phyloP scores from a whole-genome alignment of 441 rosid genomes.

The Jatropha podagrica region DNA sequence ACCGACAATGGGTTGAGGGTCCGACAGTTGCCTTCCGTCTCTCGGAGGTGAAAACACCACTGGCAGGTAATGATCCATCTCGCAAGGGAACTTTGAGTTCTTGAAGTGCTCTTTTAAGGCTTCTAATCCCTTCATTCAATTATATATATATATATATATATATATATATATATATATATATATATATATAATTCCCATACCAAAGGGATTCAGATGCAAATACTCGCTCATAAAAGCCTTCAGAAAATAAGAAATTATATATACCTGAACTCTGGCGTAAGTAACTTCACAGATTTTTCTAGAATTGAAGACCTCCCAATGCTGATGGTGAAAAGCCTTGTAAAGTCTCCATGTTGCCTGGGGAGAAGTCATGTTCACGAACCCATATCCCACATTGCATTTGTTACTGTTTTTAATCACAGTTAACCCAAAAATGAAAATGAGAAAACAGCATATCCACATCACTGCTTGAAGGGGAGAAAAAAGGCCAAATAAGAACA shows the following conservation, averaged over 20 bases:
- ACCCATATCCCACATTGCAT: conserved; percentile 98
- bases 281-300: conserved; percentile 88
- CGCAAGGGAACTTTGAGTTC: conserved; percentile 90
- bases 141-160: too few relatives aligned
- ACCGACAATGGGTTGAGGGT: conserved; percentile 60
- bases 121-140: conserved; percentile 61
- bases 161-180: too few relatives aligned
- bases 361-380: conserved; percentile 96
- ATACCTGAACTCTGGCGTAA: conserved; percentile 94
- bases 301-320: conserved; percentile 96
- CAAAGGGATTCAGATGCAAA: neutral
- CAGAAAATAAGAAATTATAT: neutral
- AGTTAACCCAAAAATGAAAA: neutral
- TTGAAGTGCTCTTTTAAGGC: conserved; percentile 84
- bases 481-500: neutral
- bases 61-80: conserved; percentile 80
- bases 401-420: conserved; percentile 57
- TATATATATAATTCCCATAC: too few relatives aligned
- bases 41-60: conserved; percentile 85
- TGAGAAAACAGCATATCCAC: neutral
- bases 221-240: too few relatives aligned
- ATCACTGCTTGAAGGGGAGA: neutral
- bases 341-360: conserved; percentile 77
- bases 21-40: conserved; percentile 69
- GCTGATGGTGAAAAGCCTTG: conserved; percentile 81